Conservation (phyloP, 2,329 filamentous ascomycete species). For the Bipolaris zeicola region DNA sequence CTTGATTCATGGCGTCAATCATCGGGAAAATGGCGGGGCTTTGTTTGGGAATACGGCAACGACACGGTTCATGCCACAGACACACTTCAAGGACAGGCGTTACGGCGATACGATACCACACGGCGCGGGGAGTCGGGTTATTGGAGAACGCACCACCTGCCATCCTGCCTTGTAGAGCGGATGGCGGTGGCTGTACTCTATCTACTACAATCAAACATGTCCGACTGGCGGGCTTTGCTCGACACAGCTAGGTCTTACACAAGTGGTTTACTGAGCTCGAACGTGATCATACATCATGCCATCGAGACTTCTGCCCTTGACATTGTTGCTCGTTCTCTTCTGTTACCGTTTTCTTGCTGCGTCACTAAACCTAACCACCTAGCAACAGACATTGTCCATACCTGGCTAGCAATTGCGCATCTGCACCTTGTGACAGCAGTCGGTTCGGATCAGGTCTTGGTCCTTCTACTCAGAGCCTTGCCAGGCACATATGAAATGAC, state of each 20-base stretch:
- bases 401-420: conserved; percentile 1
- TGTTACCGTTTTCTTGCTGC: conserved; percentile 11
- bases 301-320: conserved; percentile 44
- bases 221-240: conserved; percentile 29
- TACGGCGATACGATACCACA: conserved; percentile 19
- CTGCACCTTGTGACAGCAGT: conserved; percentile 26
- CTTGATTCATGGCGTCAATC: conserved; percentile 33
- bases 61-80: conserved; percentile 31
- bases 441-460: conserved; percentile 30
- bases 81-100: conserved; percentile 24
- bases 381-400: conserved; percentile 22
- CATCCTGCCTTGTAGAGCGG: conserved; percentile 43
- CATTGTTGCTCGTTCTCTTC: conserved; percentile 21
- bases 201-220: conserved; percentile 34
- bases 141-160: conserved; percentile 47
- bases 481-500: conserved; percentile 27
- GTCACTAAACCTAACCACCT: conserved; percentile 25
- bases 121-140: conserved; percentile 19
- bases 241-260: conserved; percentile 40
- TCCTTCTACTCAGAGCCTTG: conserved; percentile 29
- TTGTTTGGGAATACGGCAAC: conserved; percentile 30
- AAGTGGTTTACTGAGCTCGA: conserved; percentile 44
- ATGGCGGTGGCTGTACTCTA: conserved; percentile 48
- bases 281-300: conserved; percentile 48
- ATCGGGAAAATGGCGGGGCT: conserved; percentile 18